Conservation (phyloP, 345 rosid species). For the Pelargonium nanum region DNA sequence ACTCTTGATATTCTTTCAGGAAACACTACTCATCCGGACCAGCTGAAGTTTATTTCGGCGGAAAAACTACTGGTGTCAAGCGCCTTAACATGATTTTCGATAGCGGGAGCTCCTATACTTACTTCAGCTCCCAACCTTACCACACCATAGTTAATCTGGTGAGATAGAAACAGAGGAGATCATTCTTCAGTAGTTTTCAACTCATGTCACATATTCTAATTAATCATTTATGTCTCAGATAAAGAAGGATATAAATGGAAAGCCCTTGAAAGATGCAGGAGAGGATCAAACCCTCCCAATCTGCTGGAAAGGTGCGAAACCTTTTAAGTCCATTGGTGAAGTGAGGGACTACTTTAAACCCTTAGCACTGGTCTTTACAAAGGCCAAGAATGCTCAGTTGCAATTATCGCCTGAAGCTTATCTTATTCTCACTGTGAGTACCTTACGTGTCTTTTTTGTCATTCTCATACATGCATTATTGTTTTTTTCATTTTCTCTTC, state of each 20-base stretch:
- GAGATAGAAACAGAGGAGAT: slow-evolving; percentile 7
- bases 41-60: slow-evolving; percentile 50
- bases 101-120: slow-evolving; percentile 90
- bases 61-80: slow-evolving; percentile 47
- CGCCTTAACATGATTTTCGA: slow-evolving; percentile 53
- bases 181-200: background rate
- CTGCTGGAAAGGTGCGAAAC: slow-evolving; percentile 77
- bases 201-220: slow-evolving; percentile 4
- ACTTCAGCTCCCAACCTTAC: slow-evolving; percentile 50
- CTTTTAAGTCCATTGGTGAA: slow-evolving; percentile 36
- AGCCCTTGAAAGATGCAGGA: slow-evolving; percentile 35
- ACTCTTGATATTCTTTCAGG: slow-evolving; percentile 26
- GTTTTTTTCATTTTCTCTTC: no score
- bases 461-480: slow-evolving; percentile 10
- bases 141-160: slow-evolving; percentile 45
- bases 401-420: slow-evolving; percentile 58
- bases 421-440: slow-evolving; percentile 64
- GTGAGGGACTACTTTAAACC: slow-evolving; percentile 52
- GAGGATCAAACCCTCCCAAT: slow-evolving; percentile 57
- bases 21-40: slow-evolving; percentile 57
- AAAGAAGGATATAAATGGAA: slow-evolving; percentile 30
- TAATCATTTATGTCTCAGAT: slow-evolving; percentile 24
- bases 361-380: slow-evolving; percentile 36
- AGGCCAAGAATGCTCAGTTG: slow-evolving; percentile 37
- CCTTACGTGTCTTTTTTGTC: slow-evolving; percentile 58